Conservation (phyloP, 1,284 basidiomycete genomes). For the Cryptococcus neoformans region DNA sequence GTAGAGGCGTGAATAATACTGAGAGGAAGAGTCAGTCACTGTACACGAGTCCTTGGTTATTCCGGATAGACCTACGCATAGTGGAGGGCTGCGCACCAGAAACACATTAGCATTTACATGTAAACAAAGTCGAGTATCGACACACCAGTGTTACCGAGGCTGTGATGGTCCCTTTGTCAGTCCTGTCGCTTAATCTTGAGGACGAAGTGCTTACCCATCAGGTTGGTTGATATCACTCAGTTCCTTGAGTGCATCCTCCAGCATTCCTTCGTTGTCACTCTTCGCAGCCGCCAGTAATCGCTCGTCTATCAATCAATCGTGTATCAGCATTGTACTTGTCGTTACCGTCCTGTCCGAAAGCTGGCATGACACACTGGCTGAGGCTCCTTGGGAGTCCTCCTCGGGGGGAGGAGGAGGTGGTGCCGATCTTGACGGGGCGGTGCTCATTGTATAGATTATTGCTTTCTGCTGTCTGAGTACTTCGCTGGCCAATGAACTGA, state of each 20-base stretch:
- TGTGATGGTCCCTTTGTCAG: slow-evolving; percentile 30
- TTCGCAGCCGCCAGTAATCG: slow-evolving; percentile 70
- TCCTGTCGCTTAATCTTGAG: background rate
- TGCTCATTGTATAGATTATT: slow-evolving; percentile 17
- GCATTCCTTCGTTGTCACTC: slow-evolving; percentile 66
- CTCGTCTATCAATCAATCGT: slow-evolving; percentile 56
- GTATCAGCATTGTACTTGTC: background rate
- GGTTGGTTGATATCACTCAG: slow-evolving; percentile 67
- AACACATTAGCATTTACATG: background rate
- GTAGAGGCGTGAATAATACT: slow-evolving; percentile 55
- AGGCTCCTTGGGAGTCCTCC: background rate
- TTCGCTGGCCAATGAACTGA: too few species aligned
- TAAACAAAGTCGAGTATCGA: background rate
- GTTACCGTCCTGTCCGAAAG: background rate
- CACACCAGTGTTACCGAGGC: slow-evolving; percentile 69
- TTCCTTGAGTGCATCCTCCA: slow-evolving; percentile 60
- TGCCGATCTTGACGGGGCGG: slow-evolving; percentile 31
- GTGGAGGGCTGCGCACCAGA: slow-evolving; percentile 60
- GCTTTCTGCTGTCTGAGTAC: background rate
- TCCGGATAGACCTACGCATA: slow-evolving; percentile 61
- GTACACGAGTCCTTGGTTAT: too few species aligned
- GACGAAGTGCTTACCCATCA: slow-evolving; percentile 60
- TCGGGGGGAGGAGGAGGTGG: slow-evolving; percentile 29
- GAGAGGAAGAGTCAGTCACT: background rate
- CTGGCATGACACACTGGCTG: background rate